These are phyloP conservation scores for Plenodomus lindquistii DNA, from an alignment of 2,329 filamentous ascomycete genomes.

Conservation along the genomic window DNA sequence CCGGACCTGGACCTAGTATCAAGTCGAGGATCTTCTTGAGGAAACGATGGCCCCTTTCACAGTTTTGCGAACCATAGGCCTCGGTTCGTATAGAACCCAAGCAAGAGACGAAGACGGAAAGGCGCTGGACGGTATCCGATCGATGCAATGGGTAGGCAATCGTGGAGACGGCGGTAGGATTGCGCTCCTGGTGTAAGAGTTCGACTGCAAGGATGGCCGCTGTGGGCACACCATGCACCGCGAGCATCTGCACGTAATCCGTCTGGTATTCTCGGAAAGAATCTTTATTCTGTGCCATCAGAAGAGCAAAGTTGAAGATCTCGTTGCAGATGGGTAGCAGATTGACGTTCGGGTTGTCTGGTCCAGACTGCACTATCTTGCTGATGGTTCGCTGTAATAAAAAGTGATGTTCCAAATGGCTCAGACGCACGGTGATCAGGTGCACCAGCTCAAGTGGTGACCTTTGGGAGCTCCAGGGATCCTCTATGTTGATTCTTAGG, in stretches of 20 bases:
- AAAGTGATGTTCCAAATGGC: constrained; percentile 62
- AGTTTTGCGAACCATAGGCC: constrained; percentile 47
- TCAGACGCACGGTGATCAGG: constrained; percentile 50
- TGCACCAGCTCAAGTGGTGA: constrained; percentile 50
- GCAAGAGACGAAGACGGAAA: constrained; percentile 51
- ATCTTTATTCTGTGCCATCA: constrained; percentile 45
- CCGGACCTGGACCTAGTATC: constrained; percentile 40
- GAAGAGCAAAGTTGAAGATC: constrained; percentile 45
- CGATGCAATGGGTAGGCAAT: constrained; percentile 43
- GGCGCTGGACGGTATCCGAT: constrained; percentile 51
- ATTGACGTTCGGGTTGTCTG: constrained; percentile 21
- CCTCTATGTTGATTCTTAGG: constrained; percentile 24
- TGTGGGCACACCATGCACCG: constrained; percentile 47
- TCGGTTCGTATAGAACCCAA: constrained; percentile 45
- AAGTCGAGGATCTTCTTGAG: constrained; percentile 50
- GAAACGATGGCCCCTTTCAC: constrained; percentile 47
- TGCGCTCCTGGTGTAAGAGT: constrained; percentile 49
- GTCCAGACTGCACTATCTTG: constrained; percentile 44
- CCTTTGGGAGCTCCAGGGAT: constrained; percentile 19
- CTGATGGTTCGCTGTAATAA: constrained; percentile 61
- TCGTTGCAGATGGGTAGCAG: constrained; percentile 44
- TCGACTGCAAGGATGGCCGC: constrained; percentile 51
- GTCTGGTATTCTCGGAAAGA: constrained; percentile 49
- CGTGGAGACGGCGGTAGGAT: constrained; percentile 20
- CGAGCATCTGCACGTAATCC: constrained; percentile 46